phyloP scores from a whole-genome alignment of 352 stramenopile genomes.

The Pythium periplocum region DNA sequence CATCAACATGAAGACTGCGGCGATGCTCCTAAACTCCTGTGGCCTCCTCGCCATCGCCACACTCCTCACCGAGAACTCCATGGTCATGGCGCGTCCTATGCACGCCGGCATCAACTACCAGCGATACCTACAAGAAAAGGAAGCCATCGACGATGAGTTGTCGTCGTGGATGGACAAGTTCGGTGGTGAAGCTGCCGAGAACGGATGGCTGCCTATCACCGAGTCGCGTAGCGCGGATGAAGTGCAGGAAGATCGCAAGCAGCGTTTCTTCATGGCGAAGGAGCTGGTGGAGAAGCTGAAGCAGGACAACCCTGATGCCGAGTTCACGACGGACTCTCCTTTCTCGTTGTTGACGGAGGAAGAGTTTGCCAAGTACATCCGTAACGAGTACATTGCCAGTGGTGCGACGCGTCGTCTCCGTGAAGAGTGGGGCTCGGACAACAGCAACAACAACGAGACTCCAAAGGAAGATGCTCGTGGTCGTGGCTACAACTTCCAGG shows the following conservation, averaged over 20 bases:
- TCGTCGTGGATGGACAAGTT: neutral
- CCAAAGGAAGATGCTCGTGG: neutral
- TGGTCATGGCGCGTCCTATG: neutral
- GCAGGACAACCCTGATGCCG: constrained; percentile 32
- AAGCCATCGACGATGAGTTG: neutral
- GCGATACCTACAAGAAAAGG: constrained; percentile 1
- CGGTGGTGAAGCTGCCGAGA: neutral
- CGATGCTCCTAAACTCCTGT: neutral
- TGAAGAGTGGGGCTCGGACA: too few relatives aligned
- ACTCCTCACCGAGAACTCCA: neutral
- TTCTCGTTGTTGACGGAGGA: constrained; percentile 53
- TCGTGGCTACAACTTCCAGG: too few relatives aligned
- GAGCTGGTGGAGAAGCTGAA: constrained; percentile 27
- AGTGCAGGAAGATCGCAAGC: constrained; percentile 27
- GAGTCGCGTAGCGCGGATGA: neutral
- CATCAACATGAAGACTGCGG: neutral
- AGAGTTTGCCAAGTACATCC: constrained; percentile 39
- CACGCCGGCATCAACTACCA: constrained; percentile 2
- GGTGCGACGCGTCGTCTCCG: too few relatives aligned
- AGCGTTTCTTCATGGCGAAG: constrained; percentile 49
- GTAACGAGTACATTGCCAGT: constrained; percentile 4
- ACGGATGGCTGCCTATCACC: too few relatives aligned
- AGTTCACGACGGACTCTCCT: constrained; percentile 43
- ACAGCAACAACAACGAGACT: too few relatives aligned
- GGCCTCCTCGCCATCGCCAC: neutral